Evolutionary conservation across 169 alveolate genomes (phyloP), one percentile per base, ranked within the genome.

Genomic region (Cryptosporidium xiaoi): DNA sequence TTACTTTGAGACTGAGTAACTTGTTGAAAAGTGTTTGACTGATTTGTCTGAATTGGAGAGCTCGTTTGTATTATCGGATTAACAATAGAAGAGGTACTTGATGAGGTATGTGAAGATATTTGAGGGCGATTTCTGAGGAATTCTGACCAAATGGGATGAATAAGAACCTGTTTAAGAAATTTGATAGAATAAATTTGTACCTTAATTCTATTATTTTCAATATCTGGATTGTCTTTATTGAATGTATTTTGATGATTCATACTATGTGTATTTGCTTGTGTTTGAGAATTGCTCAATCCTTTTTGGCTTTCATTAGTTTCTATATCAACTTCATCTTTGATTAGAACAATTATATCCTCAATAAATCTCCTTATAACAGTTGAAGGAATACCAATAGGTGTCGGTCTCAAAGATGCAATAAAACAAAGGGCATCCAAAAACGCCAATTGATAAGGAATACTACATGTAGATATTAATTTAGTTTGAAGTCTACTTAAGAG

Each of bases 111-210:
- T 13, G 64, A 50, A 8, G 87, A 77, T 18, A 60, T 40, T 8
- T 68, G 50, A 60, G 69, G 16, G 16, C 13, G 16, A 60, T 34
- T 77, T 62, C 64, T 56, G 8, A 77, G 64, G 50, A 60, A 77
- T 62, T 77, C 87, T 1, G 87, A 77, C 93, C 93, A 91, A 46
- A 65, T 68, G 3, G 92, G 92, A 50, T 91, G 93, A 24, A 91
- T 64, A 20, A 82, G 87, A 7, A 91, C 71, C 36, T 84, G 89
- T 82, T 91, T 91, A 64, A 91, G 53, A 62, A 91, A 87, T 40
- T 91, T 82, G 50, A 91, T 65, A 16, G 91, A 85, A 48, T 71
- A 82, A 33, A 85, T 56, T 71, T 85, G 82, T 50, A 84, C 91
- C 71, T 84, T 82, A 31, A 71, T 34, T 56, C 65, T 77, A 33